Conservation (phyloP, 208 protist species). For the Trypanosoma scelopori region DNA sequence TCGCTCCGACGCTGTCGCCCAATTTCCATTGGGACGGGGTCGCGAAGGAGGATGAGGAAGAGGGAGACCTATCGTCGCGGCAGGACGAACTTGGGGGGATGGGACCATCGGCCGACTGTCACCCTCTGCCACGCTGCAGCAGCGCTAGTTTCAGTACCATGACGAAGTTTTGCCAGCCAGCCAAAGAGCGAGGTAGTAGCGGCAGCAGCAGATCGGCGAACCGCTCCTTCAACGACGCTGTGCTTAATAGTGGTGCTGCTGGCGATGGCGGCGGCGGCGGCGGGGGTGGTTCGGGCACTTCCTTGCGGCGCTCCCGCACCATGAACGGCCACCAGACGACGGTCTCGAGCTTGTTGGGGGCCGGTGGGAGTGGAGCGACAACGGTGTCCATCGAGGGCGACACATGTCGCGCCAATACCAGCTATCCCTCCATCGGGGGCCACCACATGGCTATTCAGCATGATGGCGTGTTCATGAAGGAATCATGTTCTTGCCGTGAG, state of each 20-base stretch:
- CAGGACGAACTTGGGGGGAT: not conserved
- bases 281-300: too few species aligned
- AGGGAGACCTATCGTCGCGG: not conserved
- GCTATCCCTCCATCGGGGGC: slow-evolving; percentile 53
- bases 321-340: not conserved
- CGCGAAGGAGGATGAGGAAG: too few species aligned
- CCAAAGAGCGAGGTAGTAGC: not conserved
- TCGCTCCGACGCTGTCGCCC: not conserved
- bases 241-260: too few species aligned
- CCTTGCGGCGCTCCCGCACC: too few species aligned
- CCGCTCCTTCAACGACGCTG: too few species aligned
- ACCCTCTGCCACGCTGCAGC: slow-evolving; percentile 14
- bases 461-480: slow-evolving; percentile 72
- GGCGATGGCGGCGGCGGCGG: too few species aligned
- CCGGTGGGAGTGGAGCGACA: slow-evolving; percentile 9
- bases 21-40: too few species aligned
- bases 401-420: not conserved
- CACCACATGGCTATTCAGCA: slow-evolving; percentile 75
- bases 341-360: not conserved
- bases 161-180: not conserved
- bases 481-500: slow-evolving; percentile 67
- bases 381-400: not conserved
- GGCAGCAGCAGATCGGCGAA: too few species aligned
- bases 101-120: slow-evolving; percentile 1
- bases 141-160: not conserved